phyloP scores from a whole-genome alignment of 352 stramenopile genomes.

The Phytophthora crassamura region DNA sequence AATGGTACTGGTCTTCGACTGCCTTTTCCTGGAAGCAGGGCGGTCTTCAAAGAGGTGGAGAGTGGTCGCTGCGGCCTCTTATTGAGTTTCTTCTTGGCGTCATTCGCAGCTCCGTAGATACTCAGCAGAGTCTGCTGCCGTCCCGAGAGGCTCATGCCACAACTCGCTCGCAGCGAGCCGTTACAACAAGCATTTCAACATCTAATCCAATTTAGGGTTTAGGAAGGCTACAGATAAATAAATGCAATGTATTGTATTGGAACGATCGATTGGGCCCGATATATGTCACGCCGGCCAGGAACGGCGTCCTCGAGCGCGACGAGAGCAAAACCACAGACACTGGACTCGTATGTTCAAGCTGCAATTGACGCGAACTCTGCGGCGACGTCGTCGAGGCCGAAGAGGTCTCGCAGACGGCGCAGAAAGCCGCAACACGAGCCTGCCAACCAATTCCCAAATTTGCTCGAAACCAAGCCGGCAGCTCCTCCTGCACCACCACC shows the following conservation, averaged over 20 bases:
- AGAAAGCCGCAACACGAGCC: slow-evolving; percentile 12
- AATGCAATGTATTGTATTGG: no score
- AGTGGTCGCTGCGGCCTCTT: slow-evolving; percentile 25
- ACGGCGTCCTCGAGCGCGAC: not conserved
- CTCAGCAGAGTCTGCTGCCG: slow-evolving; percentile 41
- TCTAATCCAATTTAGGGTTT: not conserved
- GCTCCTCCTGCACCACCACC: slow-evolving; percentile 1
- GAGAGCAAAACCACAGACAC: slow-evolving; percentile 8
- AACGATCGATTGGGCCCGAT: no score
- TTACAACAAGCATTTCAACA: slow-evolving; percentile 10
- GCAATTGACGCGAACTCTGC: slow-evolving; percentile 15
- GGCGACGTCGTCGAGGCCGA: not conserved
- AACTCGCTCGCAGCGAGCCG: not conserved
- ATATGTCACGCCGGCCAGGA: slow-evolving; percentile 8
- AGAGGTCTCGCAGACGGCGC: slow-evolving; percentile 19
- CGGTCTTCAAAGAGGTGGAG: not conserved
- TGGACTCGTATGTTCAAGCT: slow-evolving; percentile 30
- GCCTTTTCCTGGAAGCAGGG: not conserved
- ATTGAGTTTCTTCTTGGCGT: not conserved
- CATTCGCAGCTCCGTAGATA: slow-evolving; percentile 38
- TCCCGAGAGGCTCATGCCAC: slow-evolving; percentile 35
- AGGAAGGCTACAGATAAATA: no score
- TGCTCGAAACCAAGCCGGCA: not conserved
- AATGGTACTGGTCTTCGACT: slow-evolving; percentile 7
- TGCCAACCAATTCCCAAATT: not conserved